A percentile compares a stretch with the other conserved stretches of the same genome.
phyloP scores from a whole-genome alignment of 2,329 filamentous ascomycete species.

The Colletotrichum euphorbiae region DNA sequence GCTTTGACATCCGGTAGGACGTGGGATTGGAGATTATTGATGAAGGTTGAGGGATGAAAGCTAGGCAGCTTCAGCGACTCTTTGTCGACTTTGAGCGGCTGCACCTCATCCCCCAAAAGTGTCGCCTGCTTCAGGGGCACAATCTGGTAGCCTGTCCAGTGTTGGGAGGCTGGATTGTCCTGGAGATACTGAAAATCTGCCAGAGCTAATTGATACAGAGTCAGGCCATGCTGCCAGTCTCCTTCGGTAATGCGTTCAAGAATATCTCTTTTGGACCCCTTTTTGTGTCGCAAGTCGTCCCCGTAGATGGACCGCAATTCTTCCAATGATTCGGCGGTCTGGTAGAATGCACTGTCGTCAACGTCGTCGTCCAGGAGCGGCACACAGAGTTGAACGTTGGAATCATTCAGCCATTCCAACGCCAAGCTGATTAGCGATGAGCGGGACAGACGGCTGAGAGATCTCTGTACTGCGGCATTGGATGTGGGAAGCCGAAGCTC shows the following conservation, averaged over 20 bases:
- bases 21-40: constrained; percentile 79
- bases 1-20: constrained; percentile 84
- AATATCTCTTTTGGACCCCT: constrained; percentile 72
- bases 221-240: constrained; percentile 76
- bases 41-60: constrained; percentile 84
- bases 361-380: constrained; percentile 66
- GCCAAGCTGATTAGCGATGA: constrained; percentile 77
- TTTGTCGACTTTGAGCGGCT: constrained; percentile 51
- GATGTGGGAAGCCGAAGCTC: constrained; percentile 74
- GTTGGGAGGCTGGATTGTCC: constrained; percentile 72
- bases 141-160: constrained; percentile 73
- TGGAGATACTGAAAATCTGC: constrained; percentile 75
- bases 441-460: constrained; percentile 77
- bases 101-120: constrained; percentile 53
- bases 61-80: constrained; percentile 69
- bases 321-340: constrained; percentile 72
- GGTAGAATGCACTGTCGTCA: constrained; percentile 75
- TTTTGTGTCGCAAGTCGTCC: constrained; percentile 68
- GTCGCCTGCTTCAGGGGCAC: constrained; percentile 60
- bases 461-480: constrained; percentile 73
- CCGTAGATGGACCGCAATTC: constrained; percentile 75
- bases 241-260: constrained; percentile 73
- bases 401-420: constrained; percentile 80
- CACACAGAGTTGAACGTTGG: constrained; percentile 68
- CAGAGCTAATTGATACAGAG: constrained; percentile 75